Evolutionary conservation across 768 basidiomycete genomes (phyloP), one percentile per base, ranked within the genome.

Genomic region (Dacryopinax spathularia): DNA sequence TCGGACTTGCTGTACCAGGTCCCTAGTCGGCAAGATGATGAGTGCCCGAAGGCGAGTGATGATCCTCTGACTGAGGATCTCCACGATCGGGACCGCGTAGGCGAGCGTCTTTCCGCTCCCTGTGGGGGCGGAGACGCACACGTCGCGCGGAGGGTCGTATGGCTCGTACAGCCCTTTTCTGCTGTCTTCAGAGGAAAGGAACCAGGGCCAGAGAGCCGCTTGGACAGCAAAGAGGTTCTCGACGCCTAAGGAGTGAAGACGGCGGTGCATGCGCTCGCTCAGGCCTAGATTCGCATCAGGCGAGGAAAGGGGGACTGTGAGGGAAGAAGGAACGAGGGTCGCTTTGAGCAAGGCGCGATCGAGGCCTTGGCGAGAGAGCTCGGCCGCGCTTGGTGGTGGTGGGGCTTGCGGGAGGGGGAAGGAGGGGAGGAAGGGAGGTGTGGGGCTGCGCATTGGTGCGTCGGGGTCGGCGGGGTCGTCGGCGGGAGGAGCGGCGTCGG

Each of bases 21-120:
- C 96, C 59, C 93, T 82, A 7, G 96, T 99, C 1, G 96, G 96
- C 0, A 98, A 77, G 10, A 99, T 86, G 31, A 98, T 77, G 9
- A 99, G 78, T 0, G 94, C 94, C 22, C 95, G 82, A 20, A 99
- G 74, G 33, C 89, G 83, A 0, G 91, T 94, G 22, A 96, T 81
- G 9, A 90, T 76, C 44, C 91, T 80, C 0, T 78, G 73, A 2
- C 87, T 84, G 20, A 99, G 76, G 1, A 85, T 79, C 89, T 96
- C 91, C 33, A 96, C 79, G 62, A 97, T 88, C 0, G 96, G 96
- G 34, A 98, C 75, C 1, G 86, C 89, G 75, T 99, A 99, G n/a
- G 91, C 89, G 31, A 99, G 79, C 0, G 95, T 99, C 74, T 99
- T 99, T 0, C 96, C 96, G 68, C 93, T 96, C 25, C 96, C 96